Evolutionary conservation across 2,329 filamentous ascomycete species (phyloP).

Genomic region (Alternaria triticina): DNA sequence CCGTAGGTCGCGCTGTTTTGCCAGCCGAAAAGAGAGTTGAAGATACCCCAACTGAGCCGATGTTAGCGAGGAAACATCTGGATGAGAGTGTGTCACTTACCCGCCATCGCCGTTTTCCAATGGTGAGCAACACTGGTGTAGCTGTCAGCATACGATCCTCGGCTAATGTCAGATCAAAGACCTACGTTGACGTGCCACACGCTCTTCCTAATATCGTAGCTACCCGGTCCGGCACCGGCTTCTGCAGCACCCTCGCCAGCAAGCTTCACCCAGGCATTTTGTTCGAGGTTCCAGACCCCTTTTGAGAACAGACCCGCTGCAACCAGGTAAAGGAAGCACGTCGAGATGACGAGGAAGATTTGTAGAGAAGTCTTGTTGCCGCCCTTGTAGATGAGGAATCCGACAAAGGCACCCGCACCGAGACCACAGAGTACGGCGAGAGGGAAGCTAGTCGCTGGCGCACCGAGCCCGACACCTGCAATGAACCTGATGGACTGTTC

Average conservation of each 20-base stretch:
- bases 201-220: slow-evolving; percentile 77
- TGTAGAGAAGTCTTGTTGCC: slow-evolving; percentile 73
- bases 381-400: slow-evolving; percentile 77
- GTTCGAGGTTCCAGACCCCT: slow-evolving; percentile 76
- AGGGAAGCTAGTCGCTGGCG: slow-evolving; percentile 78
- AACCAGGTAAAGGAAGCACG: slow-evolving; percentile 83
- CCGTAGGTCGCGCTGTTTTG: slow-evolving; percentile 87
- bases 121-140: slow-evolving; percentile 74
- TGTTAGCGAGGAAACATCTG: background rate
- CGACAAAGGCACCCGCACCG: slow-evolving; percentile 68
- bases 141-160: background rate
- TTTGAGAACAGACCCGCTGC: slow-evolving; percentile 82
- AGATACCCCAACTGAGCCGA: slow-evolving; percentile 75
- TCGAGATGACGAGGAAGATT: slow-evolving; percentile 80
- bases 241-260: slow-evolving; percentile 69
- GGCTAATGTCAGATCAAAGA: slow-evolving; percentile 16
- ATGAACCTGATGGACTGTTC: slow-evolving; percentile 63
- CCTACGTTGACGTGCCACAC: slow-evolving; percentile 84
- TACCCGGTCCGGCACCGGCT: slow-evolving; percentile 71
- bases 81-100: background rate
- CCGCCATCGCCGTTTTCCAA: slow-evolving; percentile 70
- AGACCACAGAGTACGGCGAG: slow-evolving; percentile 77
- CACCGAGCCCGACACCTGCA: slow-evolving; percentile 78
- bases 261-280: slow-evolving; percentile 69
- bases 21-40: slow-evolving; percentile 88